Evolutionary conservation across 148 eudicot genomes (phyloP).

Genomic region (Chenopodium formosanum): DNA sequence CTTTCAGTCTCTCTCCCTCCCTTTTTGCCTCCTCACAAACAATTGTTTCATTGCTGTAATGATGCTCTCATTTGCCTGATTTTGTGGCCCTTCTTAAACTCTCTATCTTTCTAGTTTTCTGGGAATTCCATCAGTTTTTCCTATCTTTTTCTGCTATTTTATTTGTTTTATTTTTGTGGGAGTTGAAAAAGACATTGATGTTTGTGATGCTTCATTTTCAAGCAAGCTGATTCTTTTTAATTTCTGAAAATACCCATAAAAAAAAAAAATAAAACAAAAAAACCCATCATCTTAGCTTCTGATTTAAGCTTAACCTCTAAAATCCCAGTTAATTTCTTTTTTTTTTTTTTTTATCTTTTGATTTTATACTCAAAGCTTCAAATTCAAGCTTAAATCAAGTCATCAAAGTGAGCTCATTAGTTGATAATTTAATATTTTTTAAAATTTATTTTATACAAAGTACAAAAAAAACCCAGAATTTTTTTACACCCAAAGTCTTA

Average conservation of each 20-base stretch:
- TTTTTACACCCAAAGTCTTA: background rate
- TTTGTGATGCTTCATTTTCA: slow-evolving; percentile 32
- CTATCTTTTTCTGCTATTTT: background rate
- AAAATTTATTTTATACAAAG: too few relatives aligned
- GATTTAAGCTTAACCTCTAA: background rate
- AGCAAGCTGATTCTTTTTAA: slow-evolving; percentile 23
- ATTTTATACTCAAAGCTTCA: background rate
- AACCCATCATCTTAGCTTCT: background rate
- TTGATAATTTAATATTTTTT: background rate
- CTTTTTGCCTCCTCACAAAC: background rate
- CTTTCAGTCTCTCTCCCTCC: background rate
- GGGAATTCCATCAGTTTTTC: background rate
- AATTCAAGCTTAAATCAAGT: slow-evolving; percentile 18
- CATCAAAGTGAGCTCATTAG: background rate
- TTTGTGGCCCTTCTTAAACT: slow-evolving; percentile 12
- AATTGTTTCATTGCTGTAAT: slow-evolving; percentile 8
- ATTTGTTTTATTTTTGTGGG: slow-evolving; percentile 8
- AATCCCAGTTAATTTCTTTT: background rate
- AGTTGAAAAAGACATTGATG: slow-evolving; percentile 24
- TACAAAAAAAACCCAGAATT: background rate
- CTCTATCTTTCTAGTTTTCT: background rate
- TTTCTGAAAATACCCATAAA: background rate
- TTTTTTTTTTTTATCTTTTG: background rate
- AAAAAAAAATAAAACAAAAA: background rate
- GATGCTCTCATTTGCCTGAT: slow-evolving; percentile 16